These are phyloP conservation scores for Clonostachys byssicola DNA, from an alignment of 2,329 filamentous ascomycete species.

Conservation along the genomic window DNA sequence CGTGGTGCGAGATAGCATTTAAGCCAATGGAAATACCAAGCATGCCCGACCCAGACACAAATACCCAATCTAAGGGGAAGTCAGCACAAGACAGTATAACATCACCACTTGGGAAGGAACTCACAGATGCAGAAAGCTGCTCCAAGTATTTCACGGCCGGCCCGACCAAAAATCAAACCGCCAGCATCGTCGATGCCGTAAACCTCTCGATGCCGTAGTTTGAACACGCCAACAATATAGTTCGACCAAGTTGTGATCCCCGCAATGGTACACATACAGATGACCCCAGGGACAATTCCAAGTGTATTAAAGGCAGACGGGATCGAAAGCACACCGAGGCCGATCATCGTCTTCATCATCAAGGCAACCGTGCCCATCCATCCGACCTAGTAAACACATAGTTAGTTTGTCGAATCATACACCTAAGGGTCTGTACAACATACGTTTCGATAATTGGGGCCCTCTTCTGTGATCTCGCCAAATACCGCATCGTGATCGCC, in stretches of 20 bases:
- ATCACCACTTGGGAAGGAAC: not conserved
- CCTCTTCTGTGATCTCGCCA: constrained; percentile 18
- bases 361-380: constrained; percentile 36
- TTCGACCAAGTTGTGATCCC: constrained; percentile 1
- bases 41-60: constrained; percentile 28
- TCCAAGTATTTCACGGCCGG: constrained; percentile 36
- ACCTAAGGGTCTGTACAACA: constrained; percentile 1
- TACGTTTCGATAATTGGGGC: constrained; percentile 22
- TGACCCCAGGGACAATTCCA: constrained; percentile 1
- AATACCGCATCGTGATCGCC: constrained; percentile 18
- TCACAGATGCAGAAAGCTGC: constrained; percentile 25
- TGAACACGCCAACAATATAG: constrained; percentile 35
- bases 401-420: not conserved
- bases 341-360: constrained; percentile 10
- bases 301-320: constrained; percentile 1
- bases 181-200: constrained; percentile 52
- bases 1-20: constrained; percentile 32
- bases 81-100: not conserved
- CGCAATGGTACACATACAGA: not conserved
- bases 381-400: constrained; percentile 20
- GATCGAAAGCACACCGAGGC: constrained; percentile 2
- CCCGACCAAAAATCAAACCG: constrained; percentile 37
- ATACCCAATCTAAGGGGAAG: constrained; percentile 8
- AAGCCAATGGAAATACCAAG: constrained; percentile 32
- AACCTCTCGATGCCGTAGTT: constrained; percentile 42